Percentiles rank a stretch among this genome's conserved stretches.
These are phyloP conservation scores for Anthoceros angustus DNA, from an alignment of 225 moss, liverwort and hornwort species.

Conservation along the genomic window DNA sequence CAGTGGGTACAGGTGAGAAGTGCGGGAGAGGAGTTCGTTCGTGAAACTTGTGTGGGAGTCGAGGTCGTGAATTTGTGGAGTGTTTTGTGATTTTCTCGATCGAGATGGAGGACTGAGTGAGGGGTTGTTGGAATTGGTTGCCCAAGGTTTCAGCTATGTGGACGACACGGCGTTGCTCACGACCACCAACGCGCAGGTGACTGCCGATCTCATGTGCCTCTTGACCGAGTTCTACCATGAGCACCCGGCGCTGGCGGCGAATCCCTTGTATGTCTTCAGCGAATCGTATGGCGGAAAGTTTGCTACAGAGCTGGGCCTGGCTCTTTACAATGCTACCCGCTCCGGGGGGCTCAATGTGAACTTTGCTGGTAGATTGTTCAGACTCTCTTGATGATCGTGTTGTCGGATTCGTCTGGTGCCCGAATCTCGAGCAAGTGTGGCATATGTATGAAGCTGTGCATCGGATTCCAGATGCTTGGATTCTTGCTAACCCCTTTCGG, in stretches of 20 bases:
- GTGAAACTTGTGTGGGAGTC: neutral
- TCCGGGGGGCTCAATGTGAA: constrained; percentile 38
- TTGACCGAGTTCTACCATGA: constrained; percentile 37
- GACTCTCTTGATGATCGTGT: too few species aligned
- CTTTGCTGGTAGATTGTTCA: constrained; percentile 35
- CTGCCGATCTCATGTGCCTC: constrained; percentile 51
- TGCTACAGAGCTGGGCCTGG: constrained; percentile 62
- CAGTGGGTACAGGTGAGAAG: constrained; percentile 72
- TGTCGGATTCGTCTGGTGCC: too few species aligned
- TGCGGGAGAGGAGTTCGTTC: neutral
- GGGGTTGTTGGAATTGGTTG: neutral
- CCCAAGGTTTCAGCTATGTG: constrained; percentile 72
- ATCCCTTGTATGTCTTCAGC: constrained; percentile 54
- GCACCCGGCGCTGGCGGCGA: constrained; percentile 28
- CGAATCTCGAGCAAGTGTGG: neutral
- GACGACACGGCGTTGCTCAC: constrained; percentile 46
- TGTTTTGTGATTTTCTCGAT: too few species aligned
- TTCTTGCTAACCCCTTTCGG: neutral
- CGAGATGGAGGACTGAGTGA: too few species aligned
- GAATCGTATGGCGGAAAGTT: constrained; percentile 94
- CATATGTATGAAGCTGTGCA: neutral
- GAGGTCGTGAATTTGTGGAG: too few species aligned
- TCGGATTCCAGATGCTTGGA: neutral
- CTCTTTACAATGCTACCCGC: constrained; percentile 28
- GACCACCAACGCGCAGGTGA: constrained; percentile 46